These are phyloP conservation scores for Nicotiana benthamiana DNA, from an alignment of 257 asterid species.

Conservation along the genomic window DNA sequence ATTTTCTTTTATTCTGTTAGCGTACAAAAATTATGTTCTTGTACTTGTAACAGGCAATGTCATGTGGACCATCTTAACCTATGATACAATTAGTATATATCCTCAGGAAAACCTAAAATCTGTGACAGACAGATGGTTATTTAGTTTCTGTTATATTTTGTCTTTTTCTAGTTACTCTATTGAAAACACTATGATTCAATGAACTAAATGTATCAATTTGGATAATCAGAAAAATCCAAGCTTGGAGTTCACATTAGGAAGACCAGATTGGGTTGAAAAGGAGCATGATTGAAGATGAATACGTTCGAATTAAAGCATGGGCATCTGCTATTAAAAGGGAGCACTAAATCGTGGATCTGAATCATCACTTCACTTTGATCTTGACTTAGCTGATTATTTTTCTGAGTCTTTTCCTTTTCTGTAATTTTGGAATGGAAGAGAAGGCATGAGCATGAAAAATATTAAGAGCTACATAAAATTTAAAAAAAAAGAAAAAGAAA, in stretches of 20 bases:
- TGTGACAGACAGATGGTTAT: no score
- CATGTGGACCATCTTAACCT: no score
- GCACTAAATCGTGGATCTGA: not conserved
- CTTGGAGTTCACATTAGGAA: constrained; percentile 29
- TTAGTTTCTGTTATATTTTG: no score
- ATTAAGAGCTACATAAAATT: not conserved
- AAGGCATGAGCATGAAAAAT: not conserved
- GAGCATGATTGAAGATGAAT: constrained; percentile 18
- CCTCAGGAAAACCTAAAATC: no score
- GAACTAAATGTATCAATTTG: not conserved
- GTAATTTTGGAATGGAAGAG: not conserved
- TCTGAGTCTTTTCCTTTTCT: not conserved
- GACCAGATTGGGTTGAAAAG: constrained; percentile 34
- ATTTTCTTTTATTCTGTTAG: not conserved
- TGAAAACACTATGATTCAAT: not conserved
- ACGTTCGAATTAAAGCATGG: not conserved
- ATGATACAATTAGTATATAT: no score
- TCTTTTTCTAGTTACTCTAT: no score
- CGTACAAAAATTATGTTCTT: not conserved
- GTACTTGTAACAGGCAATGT: not conserved
- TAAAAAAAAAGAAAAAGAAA: no score
- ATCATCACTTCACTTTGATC: not conserved
- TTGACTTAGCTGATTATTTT: not conserved
- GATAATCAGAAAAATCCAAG: constrained; percentile 30
- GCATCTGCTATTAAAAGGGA: not conserved